Base-by-base conservation (phyloP, 106 monocot genomes). In the Phalaenopsis aphrodite region DNA sequence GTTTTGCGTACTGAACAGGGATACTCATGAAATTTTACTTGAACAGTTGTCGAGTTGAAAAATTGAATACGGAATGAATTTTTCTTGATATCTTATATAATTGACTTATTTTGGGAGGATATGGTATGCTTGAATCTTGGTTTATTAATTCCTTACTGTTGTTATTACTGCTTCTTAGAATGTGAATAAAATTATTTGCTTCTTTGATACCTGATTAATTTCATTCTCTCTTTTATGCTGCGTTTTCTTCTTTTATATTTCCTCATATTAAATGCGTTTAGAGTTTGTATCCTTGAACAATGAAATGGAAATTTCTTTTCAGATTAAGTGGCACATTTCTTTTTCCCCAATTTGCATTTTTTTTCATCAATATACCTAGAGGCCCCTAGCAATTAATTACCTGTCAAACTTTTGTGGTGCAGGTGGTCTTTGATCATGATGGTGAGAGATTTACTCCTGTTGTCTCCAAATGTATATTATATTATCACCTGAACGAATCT, bases 381-480 rank as follows among this genome's bases (percentile, higher is more conserved):
- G 74, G 43, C 15, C 39, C 43, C 41, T 74, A 39, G 43, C 74
- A 74, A 14, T 74, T 74, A 45, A 16, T 45, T 74, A 66, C 41
- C 38, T 55, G 48, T 78, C 21, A 65, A 68, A 64, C 61, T 41
- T 84, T 85, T 56, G 61, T 71, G 58, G n/a, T 97, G 92, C 87
- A 97, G 97, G 97, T 97, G 76, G 89, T 97, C 55, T 97, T 97
- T 85, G 97, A 97, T 79, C 92, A 94, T 87, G 97, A 97, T 92
- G 97, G 97, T 97, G 89, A 97, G 96, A 87, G 75, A 58, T 71
- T 39, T 80, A 78, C 79, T 58, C 79, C 67, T 72, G 24, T 66
- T 38, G 52, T 72, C 24, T 83, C 79, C 66, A 78, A 65, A 56
- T 49, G 69, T 84, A 84, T 56, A 45, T 72, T 76, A 49, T 49